phyloP scores from a whole-genome alignment of 441 rosid species.

The Iberis amara region DNA sequence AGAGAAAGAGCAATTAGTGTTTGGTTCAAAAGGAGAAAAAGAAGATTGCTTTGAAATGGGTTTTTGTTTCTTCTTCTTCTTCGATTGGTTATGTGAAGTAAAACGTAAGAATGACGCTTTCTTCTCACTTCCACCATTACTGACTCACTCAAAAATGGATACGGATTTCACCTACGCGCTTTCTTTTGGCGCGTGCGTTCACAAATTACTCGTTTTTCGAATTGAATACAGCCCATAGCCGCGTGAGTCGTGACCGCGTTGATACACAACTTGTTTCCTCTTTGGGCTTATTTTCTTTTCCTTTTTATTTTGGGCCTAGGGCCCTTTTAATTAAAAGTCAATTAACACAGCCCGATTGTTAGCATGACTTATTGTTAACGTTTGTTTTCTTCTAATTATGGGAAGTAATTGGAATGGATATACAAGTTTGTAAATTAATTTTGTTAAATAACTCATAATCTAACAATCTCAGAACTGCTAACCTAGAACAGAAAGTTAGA shows the following conservation, averaged over 20 bases:
- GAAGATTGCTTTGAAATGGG: slow-evolving; percentile 24
- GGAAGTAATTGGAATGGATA: too few species aligned
- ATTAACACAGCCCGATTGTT: too few species aligned
- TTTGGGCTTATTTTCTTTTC: background rate
- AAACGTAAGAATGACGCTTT: slow-evolving; percentile 28
- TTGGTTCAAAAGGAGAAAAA: slow-evolving; percentile 17
- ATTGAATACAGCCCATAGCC: slow-evolving; percentile 23
- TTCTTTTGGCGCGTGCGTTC: slow-evolving; percentile 7
- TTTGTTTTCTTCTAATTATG: too few species aligned
- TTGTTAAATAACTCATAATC: too few species aligned
- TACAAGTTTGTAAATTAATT: too few species aligned
- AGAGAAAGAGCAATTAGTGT: slow-evolving; percentile 24
- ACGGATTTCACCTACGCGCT: slow-evolving; percentile 21
- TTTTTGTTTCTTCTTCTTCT: background rate
- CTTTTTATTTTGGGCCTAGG: background rate
- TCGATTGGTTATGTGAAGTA: background rate
- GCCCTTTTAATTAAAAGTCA: background rate
- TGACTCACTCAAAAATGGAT: slow-evolving; percentile 27
- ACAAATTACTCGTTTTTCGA: slow-evolving; percentile 25
- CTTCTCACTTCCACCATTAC: slow-evolving; percentile 26
- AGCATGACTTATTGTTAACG: too few species aligned
- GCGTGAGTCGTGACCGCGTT: slow-evolving; percentile 23
- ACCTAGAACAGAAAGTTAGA: too few species aligned
- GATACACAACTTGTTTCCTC: background rate
- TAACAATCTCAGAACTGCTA: too few species aligned